Percentiles rank a stretch among this genome's conserved stretches.
These are phyloP conservation scores for Boletellus ananiceps DNA, from an alignment of 768 basidiomycete genomes.

Conservation along the genomic window DNA sequence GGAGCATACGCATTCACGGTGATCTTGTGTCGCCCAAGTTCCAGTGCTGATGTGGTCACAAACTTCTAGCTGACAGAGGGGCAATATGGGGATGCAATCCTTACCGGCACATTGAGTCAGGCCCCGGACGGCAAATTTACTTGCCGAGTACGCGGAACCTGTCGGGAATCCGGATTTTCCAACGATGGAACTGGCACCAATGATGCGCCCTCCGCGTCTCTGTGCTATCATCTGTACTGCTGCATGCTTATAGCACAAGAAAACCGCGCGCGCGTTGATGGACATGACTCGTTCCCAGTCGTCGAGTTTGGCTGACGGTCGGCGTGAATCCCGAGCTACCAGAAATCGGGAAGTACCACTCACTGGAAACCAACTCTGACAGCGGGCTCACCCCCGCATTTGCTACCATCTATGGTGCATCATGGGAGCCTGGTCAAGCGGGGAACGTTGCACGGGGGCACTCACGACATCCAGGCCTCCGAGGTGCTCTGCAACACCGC, in stretches of 20 bases:
- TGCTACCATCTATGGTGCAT: slow-evolving; percentile 22
- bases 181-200: slow-evolving; percentile 34
- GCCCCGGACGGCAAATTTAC: slow-evolving; percentile 41
- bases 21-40: slow-evolving; percentile 33
- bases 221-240: slow-evolving; percentile 56
- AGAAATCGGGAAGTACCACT: neutral
- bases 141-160: slow-evolving; percentile 27
- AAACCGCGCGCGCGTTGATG: slow-evolving; percentile 54
- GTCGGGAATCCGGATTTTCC: slow-evolving; percentile 10
- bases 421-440: neutral
- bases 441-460: neutral
- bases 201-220: slow-evolving; percentile 50
- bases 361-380: slow-evolving; percentile 1
- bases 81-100: neutral
- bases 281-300: slow-evolving; percentile 41
- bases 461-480: slow-evolving; percentile 49
- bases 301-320: slow-evolving; percentile 28
- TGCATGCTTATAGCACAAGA: slow-evolving; percentile 62
- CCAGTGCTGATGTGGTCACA: slow-evolving; percentile 12
- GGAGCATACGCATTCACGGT: slow-evolving; percentile 42
- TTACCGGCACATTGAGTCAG: slow-evolving; percentile 39
- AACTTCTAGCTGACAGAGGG: neutral
- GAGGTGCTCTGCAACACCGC: slow-evolving; percentile 24
- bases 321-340: neutral
- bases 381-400: slow-evolving; percentile 17